These are phyloP conservation scores for Taphrina betulina DNA, from an alignment of 1,139 yeast genomes.

Conservation along the genomic window DNA sequence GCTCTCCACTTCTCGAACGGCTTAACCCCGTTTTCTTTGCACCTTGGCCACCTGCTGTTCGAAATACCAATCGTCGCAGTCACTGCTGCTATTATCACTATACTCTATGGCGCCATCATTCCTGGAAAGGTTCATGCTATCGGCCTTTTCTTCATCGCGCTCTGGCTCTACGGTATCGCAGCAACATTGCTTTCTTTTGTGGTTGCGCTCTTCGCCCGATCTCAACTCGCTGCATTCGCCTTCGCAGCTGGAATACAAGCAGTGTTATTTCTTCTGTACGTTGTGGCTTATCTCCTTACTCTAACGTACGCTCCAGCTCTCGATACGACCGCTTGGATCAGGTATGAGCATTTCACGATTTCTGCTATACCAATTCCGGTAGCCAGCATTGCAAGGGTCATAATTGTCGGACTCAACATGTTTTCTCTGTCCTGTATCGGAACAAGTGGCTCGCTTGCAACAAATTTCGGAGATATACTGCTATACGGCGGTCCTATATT, in stretches of 20 bases:
- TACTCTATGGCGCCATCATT: slow-evolving; percentile 39
- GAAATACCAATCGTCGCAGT: slow-evolving; percentile 41
- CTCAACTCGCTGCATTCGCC: slow-evolving; percentile 47
- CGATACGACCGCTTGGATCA: slow-evolving; percentile 39
- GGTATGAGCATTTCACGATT: slow-evolving; percentile 42
- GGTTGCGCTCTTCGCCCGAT: slow-evolving; percentile 43
- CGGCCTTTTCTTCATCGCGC: slow-evolving; percentile 44
- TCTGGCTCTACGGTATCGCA: slow-evolving; percentile 44
- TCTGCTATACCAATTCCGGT: slow-evolving; percentile 42
- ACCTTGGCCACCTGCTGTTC: slow-evolving; percentile 44
- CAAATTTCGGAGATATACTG: slow-evolving; percentile 42
- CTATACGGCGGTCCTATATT: slow-evolving; percentile 47
- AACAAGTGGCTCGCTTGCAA: slow-evolving; percentile 35
- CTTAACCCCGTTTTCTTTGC: slow-evolving; percentile 44
- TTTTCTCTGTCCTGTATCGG: slow-evolving; percentile 44
- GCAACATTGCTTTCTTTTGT: slow-evolving; percentile 43
- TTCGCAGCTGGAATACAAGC: slow-evolving; percentile 45
- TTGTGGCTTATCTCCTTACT: slow-evolving; percentile 44
- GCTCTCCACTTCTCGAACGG: slow-evolving; percentile 48
- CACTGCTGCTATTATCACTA: slow-evolving; percentile 41
- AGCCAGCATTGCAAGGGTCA: slow-evolving; percentile 42
- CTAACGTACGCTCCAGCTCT: slow-evolving; percentile 43
- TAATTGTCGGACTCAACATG: slow-evolving; percentile 44
- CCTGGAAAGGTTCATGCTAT: slow-evolving; percentile 41
- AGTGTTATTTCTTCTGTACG: slow-evolving; percentile 42